Conservation (phyloP, 164 flowering plant species). For the Buxus sempervirens region DNA sequence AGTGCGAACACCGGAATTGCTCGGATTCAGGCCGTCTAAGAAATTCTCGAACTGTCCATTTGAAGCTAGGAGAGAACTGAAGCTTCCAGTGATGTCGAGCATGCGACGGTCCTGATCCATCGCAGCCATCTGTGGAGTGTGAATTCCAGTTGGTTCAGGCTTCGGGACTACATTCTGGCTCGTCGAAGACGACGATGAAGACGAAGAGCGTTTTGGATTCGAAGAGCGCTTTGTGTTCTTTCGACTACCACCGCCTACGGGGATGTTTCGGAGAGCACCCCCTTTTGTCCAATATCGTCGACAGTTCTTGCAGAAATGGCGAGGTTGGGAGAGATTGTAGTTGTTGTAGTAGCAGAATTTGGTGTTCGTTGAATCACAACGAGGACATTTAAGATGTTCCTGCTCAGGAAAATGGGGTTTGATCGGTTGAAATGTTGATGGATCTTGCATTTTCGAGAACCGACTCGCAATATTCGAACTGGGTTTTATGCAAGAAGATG, state of each 20-base stretch:
- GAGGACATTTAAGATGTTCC: slow-evolving; percentile 73
- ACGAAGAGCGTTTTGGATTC: slow-evolving; percentile 18
- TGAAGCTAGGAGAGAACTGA: slow-evolving; percentile 37
- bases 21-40: slow-evolving; percentile 35
- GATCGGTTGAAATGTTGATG: slow-evolving; percentile 36
- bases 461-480: background rate
- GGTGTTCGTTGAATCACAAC: slow-evolving; percentile 78
- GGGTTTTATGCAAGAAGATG: background rate
- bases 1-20: slow-evolving; percentile 16
- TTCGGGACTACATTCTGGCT: background rate
- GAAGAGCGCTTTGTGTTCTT: slow-evolving; percentile 40
- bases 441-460: slow-evolving; percentile 51
- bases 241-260: slow-evolving; percentile 71
- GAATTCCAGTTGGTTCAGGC: slow-evolving; percentile 9
- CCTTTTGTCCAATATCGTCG: slow-evolving; percentile 60
- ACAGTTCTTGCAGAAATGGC: slow-evolving; percentile 63
- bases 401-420: slow-evolving; percentile 63
- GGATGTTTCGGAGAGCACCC: slow-evolving; percentile 70
- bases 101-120: slow-evolving; percentile 33
- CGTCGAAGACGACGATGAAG: slow-evolving; percentile 14
- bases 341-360: slow-evolving; percentile 77
- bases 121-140: slow-evolving; percentile 1
- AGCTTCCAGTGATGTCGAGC: slow-evolving; percentile 28
- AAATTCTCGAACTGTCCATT: slow-evolving; percentile 35
- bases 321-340: slow-evolving; percentile 65